phyloP scores from a whole-genome alignment of 2,329 filamentous ascomycete species.

The Diplodia mutila region DNA sequence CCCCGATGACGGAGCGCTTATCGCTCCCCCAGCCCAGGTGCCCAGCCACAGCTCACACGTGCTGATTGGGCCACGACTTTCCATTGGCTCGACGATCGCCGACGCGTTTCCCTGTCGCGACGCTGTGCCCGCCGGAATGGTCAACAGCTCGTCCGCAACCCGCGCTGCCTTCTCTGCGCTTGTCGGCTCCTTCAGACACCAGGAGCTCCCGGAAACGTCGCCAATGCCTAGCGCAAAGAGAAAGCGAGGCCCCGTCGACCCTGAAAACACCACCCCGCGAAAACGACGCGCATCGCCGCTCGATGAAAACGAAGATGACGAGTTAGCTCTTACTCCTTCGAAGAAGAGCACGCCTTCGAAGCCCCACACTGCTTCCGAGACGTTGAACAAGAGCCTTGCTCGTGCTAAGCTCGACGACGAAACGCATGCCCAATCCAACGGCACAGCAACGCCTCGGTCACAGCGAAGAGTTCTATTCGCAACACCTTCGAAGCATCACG shows the following conservation, averaged over 20 bases:
- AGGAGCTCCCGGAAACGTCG: neutral
- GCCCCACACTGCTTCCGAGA: constrained; percentile 29
- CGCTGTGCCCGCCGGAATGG: neutral
- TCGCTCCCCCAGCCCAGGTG: neutral
- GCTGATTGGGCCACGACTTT: constrained; percentile 19
- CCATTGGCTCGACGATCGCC: constrained; percentile 10
- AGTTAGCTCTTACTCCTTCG: constrained; percentile 18
- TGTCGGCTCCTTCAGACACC: constrained; percentile 13
- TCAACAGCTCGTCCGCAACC: constrained; percentile 4
- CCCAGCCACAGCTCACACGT: constrained; percentile 14
- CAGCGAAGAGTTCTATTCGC: constrained; percentile 52
- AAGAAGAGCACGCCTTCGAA: constrained; percentile 12
- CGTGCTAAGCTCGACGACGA: constrained; percentile 36
- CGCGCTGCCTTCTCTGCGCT: constrained; percentile 15
- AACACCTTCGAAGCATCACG: constrained; percentile 46
- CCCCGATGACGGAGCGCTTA: constrained; percentile 23
- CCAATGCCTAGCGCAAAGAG: constrained; percentile 25
- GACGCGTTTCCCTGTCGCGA: constrained; percentile 23
- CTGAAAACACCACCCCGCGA: constrained; percentile 19
- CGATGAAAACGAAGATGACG: constrained; percentile 17
- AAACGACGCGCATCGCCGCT: constrained; percentile 10
- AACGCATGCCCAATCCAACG: constrained; percentile 29
- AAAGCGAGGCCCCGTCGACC: constrained; percentile 3
- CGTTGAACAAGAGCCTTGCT: constrained; percentile 5
- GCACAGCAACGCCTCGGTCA: constrained; percentile 46